Conservation (phyloP, 2,329 filamentous ascomycete genomes). For the Chaetomiaceae sp. region DNA sequence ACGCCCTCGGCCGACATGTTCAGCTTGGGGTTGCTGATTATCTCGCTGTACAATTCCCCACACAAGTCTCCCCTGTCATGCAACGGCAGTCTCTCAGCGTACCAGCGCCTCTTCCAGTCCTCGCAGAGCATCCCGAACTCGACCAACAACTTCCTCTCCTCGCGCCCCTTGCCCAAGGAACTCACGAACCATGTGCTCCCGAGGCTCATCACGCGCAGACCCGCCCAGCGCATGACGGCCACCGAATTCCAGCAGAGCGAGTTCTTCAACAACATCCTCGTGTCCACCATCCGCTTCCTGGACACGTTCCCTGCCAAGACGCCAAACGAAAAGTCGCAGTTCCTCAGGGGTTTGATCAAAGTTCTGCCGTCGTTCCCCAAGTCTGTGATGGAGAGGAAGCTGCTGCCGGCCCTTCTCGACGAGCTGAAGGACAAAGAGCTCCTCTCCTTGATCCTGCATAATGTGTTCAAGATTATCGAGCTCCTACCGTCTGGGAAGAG, state of each 20-base stretch:
- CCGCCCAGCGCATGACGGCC: constrained; percentile 81
- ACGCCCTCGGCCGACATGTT: constrained; percentile 87
- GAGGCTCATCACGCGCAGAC: constrained; percentile 77
- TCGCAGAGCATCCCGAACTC: constrained; percentile 73
- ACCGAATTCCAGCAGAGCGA: constrained; percentile 90
- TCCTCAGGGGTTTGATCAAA: constrained; percentile 81
- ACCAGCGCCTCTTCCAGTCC: constrained; percentile 77
- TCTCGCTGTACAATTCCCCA: constrained; percentile 92
- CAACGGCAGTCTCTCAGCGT: constrained; percentile 74
- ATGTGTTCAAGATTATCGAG: constrained; percentile 80
- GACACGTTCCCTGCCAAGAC: constrained; percentile 91
- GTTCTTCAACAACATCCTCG: constrained; percentile 95
- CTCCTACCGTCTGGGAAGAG: constrained; percentile 72
- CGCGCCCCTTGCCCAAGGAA: constrained; percentile 73
- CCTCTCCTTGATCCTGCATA: constrained; percentile 78
- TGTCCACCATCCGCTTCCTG: constrained; percentile 93
- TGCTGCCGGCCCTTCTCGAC: constrained; percentile 82
- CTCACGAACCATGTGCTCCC: constrained; percentile 73
- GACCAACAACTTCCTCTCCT: constrained; percentile 79
- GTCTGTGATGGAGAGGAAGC: constrained; percentile 90
- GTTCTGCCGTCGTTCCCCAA: constrained; percentile 90
- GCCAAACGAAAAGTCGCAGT: constrained; percentile 81
- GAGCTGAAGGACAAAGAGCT: constrained; percentile 91
- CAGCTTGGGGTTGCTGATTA: constrained; percentile 80
- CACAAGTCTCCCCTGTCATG: constrained; percentile 82